Base-by-base conservation (phyloP, 2,329 filamentous ascomycete species). In the Nigrospora oryzae region DNA sequence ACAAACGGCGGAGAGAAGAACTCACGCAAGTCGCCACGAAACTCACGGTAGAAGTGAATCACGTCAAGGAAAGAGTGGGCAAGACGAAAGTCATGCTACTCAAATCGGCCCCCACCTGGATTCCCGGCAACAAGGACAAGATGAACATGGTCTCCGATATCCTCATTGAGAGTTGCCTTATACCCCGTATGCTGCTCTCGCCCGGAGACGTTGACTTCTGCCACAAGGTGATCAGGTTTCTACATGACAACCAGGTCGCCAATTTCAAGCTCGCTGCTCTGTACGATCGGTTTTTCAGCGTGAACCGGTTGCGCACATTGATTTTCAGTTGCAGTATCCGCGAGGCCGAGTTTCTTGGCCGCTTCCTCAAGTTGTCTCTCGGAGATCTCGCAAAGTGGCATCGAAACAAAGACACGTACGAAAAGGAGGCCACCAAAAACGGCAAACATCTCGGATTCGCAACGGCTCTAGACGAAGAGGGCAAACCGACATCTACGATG, bases 331-430 rank as follows among this genome's bases (percentile, higher is more conserved):
- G 86, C 60, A 95, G 90, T 0, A 84, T 91, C 19, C 84, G 89
- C 45, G 94, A 98, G 64, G 88, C 89, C 0, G 88, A 95, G 61
- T 89, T 95, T 53, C 70, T 98, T n/a, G 93, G 89, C 12, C 86
- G 87, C 19, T 97, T 98, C 63, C 67, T 98, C 44, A 88, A 84
- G 57, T 82, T 91, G 49, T 71, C 93, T 2, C 69, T 98, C 11
- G 79, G 83, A 48, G 89, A 96, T 52, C 73, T 98, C 15, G 77
- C 82, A 8, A 71, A 74, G 42, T 98, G 94, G 93, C 93, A 97
- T 63, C 77, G 78, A 19, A 84, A 89, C 59, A 83, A 84, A 56
- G 64, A 71, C 6, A 68, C 77, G 0, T 98, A 93, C 61, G 87
- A 94, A 59, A 88, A 85, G 57, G 86, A 94, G 58, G 91, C 86